These are phyloP conservation scores for Hortaea sp. DNA, from an alignment of 2,329 filamentous ascomycete species.

Conservation along the genomic window DNA sequence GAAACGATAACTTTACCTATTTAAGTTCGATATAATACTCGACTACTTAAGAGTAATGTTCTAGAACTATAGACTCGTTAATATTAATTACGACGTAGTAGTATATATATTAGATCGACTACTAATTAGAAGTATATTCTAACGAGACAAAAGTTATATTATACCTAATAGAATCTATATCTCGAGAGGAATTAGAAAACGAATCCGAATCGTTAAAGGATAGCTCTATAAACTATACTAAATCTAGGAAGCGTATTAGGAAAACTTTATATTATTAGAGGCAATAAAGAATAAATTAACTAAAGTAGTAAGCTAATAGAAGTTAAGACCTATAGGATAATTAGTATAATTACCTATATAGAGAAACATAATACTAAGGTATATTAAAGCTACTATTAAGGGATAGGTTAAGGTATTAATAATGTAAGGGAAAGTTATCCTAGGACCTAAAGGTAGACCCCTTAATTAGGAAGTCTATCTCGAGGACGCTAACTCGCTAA, in stretches of 20 bases:
- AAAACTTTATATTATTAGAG: not conserved
- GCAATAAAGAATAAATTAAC: not conserved
- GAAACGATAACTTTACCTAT: conserved; percentile 6
- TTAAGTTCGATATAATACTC: conserved; percentile 3
- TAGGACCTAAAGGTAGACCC: too few species aligned
- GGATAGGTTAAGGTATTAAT: too few species aligned
- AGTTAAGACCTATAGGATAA: not conserved
- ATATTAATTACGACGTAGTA: not conserved
- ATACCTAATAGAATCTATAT: conserved; percentile 4
- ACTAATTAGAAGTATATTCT: conserved; percentile 6
- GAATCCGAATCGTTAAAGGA: not conserved
- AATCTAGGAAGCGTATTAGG: not conserved
- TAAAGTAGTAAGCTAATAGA: conserved; percentile 1
- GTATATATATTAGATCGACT: conserved; percentile 2
- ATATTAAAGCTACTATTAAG: too few species aligned
- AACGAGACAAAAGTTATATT: conserved; percentile 1
- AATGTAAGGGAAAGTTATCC: too few species aligned
- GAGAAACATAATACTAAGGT: not conserved
- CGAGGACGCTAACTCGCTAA: too few species aligned
- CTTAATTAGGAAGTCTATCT: too few species aligned
- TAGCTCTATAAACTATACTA: not conserved
- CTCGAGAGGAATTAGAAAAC: not conserved
- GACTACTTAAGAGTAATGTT: conserved; percentile 2
- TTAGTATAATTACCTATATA: not conserved
- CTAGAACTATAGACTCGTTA: conserved; percentile 5